Base-by-base conservation (phyloP, 2,329 filamentous ascomycete species). In the Arachnomyces sp. region DNA sequence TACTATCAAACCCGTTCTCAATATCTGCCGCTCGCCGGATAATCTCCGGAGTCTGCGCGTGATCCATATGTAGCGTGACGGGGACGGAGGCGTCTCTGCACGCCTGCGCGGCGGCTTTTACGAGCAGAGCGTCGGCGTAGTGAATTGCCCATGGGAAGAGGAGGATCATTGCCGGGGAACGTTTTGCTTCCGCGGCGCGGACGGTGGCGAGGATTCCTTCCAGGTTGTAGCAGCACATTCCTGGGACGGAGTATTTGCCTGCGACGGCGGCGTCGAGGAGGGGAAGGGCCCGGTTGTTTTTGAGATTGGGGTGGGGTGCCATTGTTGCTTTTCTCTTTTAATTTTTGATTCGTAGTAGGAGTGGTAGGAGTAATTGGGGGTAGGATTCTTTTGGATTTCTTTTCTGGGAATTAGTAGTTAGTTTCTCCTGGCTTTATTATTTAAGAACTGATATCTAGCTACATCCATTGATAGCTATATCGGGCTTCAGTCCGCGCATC, bases 101-200 rank as follows among this genome's bases (percentile, higher is more conserved):
- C 29, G 76, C 76, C 44, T 71, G 66, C 25, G 74, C 73, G 3
- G 74, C 75, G 6, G 73, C 72, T 45, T 70, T 67, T 7, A 78
- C 72, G 28, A 80, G 70, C 21, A 73, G 57, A 7, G 69, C 66
- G 40, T 73, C 72, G 3, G 78, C 78, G 63, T 82, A 85, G 46
- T 79, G 66, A 38, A 85, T 71, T 0, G 82, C 80, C 82, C 82
- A 86, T 14, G 82, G 82, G 61, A 86, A 86, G 49, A 86, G 75
- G 17, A 83, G 77, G 51, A 86, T 77, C 68, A 86, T 84, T 44
- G 80, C 73, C 0, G 82, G 81, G 0, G 80, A 81, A 34, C 68
- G 68, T 45, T 80, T 80, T 17, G 73, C 72, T 62, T 85, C 81
- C 44, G 82, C 82, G 7, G 82, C 82, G 49, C 74, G 73, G 34